These are phyloP conservation scores for Carex littledalei DNA, from an alignment of 176 grass and related monocot genomes.

Conservation along the genomic window DNA sequence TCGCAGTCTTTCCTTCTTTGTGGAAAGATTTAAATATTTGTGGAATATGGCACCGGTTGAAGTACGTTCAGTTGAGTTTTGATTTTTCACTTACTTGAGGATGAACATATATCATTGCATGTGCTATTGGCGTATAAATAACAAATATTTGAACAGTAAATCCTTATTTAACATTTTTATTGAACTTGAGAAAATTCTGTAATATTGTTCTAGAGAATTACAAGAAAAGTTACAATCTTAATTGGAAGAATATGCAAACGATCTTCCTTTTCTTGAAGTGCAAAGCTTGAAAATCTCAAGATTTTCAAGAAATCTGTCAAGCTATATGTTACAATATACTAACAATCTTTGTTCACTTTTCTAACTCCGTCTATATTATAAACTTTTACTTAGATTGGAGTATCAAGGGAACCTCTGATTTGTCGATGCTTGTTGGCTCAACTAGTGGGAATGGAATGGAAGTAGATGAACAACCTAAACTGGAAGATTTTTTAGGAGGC, in stretches of 20 bases:
- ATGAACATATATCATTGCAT: not conserved
- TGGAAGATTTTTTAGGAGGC: constrained; percentile 59
- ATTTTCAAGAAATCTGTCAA: not conserved
- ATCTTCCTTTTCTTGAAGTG: not conserved
- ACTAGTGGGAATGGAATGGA: constrained; percentile 19
- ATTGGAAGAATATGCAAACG: not conserved
- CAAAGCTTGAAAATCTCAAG: not conserved
- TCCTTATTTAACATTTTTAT: not conserved
- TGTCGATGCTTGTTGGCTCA: constrained; percentile 29
- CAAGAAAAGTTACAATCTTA: not conserved
- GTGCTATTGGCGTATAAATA: not conserved
- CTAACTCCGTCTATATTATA: not conserved
- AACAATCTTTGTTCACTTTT: not conserved
- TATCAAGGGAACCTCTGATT: constrained; percentile 35
- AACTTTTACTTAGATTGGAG: constrained; percentile 31
- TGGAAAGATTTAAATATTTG: not conserved
- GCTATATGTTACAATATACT: not conserved
- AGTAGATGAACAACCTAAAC: constrained; percentile 37
- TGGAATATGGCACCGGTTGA: not conserved
- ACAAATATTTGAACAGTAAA: not conserved
- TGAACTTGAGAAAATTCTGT: not conserved
- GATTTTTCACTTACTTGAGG: not conserved
- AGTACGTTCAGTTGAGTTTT: not conserved
- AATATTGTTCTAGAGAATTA: not conserved
- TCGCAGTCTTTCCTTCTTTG: not conserved